These are phyloP conservation scores for Apiotrichum mycotoxinovorans DNA, from an alignment of 1,284 basidiomycete species.

Conservation along the genomic window DNA sequence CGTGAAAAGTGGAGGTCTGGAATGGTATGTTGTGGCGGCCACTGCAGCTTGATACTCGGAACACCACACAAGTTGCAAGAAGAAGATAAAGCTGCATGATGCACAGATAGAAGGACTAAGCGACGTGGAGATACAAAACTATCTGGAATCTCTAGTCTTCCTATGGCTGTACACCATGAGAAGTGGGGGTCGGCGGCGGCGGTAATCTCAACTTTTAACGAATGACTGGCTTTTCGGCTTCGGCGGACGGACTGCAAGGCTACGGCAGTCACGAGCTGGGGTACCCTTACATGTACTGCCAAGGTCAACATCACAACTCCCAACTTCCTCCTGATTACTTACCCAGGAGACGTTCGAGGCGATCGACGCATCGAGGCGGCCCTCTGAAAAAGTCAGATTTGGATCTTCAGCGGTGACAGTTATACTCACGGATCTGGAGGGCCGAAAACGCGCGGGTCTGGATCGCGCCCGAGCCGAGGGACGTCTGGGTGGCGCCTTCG, in stretches of 20 bases:
- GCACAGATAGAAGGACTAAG: too few relatives aligned
- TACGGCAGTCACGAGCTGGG: too few relatives aligned
- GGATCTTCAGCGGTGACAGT: background rate
- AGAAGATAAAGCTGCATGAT: too few relatives aligned
- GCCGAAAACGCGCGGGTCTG: slow-evolving; percentile 5
- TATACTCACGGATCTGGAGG: slow-evolving; percentile 6
- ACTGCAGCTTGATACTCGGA: background rate
- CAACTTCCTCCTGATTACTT: background rate
- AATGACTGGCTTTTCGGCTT: too few relatives aligned
- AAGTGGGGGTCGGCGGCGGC: too few relatives aligned
- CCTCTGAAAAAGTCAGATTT: background rate
- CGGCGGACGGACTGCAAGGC: too few relatives aligned
- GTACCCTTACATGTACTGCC: slow-evolving; percentile 1
- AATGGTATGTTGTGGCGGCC: background rate
- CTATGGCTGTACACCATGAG: too few relatives aligned
- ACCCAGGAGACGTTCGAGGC: slow-evolving; percentile 2
- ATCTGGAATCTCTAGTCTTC: too few relatives aligned
- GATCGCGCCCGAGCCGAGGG: slow-evolving; percentile 1
- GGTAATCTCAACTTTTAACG: too few relatives aligned
- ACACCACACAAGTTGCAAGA: background rate
- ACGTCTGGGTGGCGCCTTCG: slow-evolving; percentile 5
- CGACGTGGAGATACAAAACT: too few relatives aligned
- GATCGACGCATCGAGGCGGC: background rate
- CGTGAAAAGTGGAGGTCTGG: background rate
- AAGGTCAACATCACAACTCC: background rate